These are phyloP conservation scores for Circinella minor DNA, from an alignment of 371 early-diverging fungal genomes.

Conservation along the genomic window DNA sequence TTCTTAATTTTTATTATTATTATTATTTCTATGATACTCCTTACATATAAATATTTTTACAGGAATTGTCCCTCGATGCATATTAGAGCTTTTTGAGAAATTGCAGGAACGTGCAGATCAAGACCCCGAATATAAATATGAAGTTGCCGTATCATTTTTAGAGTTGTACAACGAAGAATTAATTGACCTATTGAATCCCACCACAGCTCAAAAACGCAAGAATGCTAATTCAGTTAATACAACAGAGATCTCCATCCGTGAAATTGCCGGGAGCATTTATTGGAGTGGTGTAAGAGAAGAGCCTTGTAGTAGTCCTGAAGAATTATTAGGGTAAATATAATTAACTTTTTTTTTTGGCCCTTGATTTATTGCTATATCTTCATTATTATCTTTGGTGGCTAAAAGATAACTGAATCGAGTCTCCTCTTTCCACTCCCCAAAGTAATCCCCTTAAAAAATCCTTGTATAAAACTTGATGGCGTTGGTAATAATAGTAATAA, in stretches of 20 bases:
- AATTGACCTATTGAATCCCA: slow-evolving; percentile 78
- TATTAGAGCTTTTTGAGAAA: slow-evolving; percentile 64
- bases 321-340: slow-evolving; percentile 64
- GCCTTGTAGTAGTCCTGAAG: slow-evolving; percentile 73
- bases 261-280: slow-evolving; percentile 88
- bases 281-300: slow-evolving; percentile 92
- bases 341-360: neutral
- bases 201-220: slow-evolving; percentile 24
- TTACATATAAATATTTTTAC: neutral
- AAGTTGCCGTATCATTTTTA: slow-evolving; percentile 80
- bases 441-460: neutral
- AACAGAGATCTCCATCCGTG: slow-evolving; percentile 72
- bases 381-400: slow-evolving; percentile 2
- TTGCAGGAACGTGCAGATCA: slow-evolving; percentile 48
- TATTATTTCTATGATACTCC: neutral
- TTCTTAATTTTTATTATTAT: slow-evolving; percentile 4
- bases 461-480: no score
- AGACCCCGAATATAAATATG: slow-evolving; percentile 56
- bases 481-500: no score
- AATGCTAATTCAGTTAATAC: slow-evolving; percentile 12
- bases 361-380: no score
- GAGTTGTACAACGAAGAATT: slow-evolving; percentile 99
- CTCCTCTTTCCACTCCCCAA: neutral
- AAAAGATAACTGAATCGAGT: neutral
- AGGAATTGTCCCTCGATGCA: slow-evolving; percentile 92